A percentile compares a stretch with the other conserved stretches of the same genome.
phyloP scores from a whole-genome alignment of 257 asterid genomes.

The Paraleonurus japonicus region DNA sequence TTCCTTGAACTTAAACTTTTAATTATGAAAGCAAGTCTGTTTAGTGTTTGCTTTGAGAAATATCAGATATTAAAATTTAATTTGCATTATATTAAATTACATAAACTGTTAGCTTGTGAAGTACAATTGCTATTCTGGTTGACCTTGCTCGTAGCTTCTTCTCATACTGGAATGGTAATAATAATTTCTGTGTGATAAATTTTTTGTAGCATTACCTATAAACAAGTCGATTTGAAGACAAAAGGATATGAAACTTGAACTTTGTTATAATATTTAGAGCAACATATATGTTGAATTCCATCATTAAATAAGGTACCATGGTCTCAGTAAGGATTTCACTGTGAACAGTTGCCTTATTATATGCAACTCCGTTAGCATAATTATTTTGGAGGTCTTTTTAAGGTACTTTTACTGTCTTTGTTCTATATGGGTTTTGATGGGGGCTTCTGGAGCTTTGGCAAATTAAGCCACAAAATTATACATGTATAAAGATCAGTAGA shows the following conservation, averaged over 20 bases:
- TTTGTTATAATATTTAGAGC: background rate
- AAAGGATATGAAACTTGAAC: background rate
- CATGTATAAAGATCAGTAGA: background rate
- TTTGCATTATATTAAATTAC: background rate
- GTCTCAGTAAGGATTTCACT: background rate
- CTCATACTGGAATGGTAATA: background rate
- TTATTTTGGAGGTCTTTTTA: background rate
- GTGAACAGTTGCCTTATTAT: background rate
- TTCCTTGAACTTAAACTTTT: background rate
- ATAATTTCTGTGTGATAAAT: background rate
- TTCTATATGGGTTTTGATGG: background rate
- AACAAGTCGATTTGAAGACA: background rate
- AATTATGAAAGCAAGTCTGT: background rate
- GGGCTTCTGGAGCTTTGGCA: background rate
- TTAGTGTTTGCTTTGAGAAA: background rate
- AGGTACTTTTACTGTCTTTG: background rate
- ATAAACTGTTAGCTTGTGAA: background rate
- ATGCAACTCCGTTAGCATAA: background rate
- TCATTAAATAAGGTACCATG: background rate
- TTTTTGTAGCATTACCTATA: background rate
- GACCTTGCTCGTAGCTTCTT: background rate
- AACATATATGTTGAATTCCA: background rate
- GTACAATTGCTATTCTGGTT: background rate
- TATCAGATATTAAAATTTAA: background rate
- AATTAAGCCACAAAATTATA: background rate